Conservation (phyloP, 805 yeast genomes). For the Kregervanrija delftensis region DNA sequence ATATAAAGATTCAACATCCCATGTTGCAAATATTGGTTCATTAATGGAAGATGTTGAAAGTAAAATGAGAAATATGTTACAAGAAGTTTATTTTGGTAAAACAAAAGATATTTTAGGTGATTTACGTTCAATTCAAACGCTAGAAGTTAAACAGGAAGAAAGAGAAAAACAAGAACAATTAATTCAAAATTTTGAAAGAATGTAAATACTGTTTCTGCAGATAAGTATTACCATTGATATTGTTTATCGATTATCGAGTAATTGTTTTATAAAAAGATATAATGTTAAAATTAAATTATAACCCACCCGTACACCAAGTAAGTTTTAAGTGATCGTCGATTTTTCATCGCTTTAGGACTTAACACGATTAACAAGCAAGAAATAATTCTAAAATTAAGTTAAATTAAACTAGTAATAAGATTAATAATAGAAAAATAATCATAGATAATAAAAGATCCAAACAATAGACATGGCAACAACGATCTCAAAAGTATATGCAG, state of each 20-base stretch:
- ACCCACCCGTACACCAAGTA: too few relatives aligned
- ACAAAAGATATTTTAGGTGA: constrained; percentile 82
- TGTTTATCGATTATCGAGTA: background rate
- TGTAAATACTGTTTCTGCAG: constrained; percentile 10
- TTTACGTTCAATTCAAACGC: constrained; percentile 39
- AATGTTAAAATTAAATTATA: too few relatives aligned
- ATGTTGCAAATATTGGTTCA: constrained; percentile 79
- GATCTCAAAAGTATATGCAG: constrained; percentile 57
- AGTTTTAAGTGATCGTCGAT: background rate
- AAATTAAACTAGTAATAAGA: background rate
- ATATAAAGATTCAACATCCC: constrained; percentile 49
- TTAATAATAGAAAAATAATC: background rate
- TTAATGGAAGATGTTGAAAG: constrained; percentile 84
- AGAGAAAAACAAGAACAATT: constrained; percentile 34
- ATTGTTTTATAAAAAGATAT: too few relatives aligned
- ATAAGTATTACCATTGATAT: background rate
- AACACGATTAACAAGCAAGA: background rate
- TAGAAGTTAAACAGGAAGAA: constrained; percentile 32
- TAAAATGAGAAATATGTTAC: constrained; percentile 77
- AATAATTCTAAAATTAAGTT: too few relatives aligned
- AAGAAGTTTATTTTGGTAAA: constrained; percentile 93
- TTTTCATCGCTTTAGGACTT: background rate
- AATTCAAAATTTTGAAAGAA: constrained; percentile 30
- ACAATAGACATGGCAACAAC: constrained; percentile 6
- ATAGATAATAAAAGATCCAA: too few relatives aligned